Evolutionary conservation across 441 rosid genomes (phyloP).

Genomic region (Syzygium syzygioides): DNA sequence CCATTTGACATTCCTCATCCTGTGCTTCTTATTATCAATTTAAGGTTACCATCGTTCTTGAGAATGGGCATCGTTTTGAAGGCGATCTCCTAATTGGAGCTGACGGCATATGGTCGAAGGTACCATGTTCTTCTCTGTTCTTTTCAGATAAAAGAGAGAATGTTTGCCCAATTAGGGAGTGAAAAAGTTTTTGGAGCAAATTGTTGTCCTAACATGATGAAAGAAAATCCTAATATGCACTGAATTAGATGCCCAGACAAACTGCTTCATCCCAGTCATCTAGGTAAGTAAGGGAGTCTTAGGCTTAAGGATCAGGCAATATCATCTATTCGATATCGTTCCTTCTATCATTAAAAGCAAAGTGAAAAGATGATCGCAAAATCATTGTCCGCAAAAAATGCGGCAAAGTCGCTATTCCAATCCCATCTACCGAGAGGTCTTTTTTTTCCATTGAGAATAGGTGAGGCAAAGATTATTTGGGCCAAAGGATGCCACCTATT

Average conservation of each 20-base stretch:
- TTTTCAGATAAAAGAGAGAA: background rate
- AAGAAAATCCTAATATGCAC: background rate
- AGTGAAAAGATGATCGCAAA: background rate
- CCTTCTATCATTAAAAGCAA: background rate
- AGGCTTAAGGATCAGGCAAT: background rate
- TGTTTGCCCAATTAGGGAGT: background rate
- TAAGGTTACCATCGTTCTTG: conserved; percentile 73
- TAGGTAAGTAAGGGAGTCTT: background rate
- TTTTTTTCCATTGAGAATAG: conserved; percentile 22
- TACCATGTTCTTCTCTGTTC: conserved; percentile 10
- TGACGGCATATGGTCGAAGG: conserved; percentile 96
- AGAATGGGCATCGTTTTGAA: conserved; percentile 60
- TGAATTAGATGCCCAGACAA: background rate
- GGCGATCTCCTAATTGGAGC: conserved; percentile 95
- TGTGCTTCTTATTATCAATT: conserved; percentile 11
- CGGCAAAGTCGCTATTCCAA: background rate
- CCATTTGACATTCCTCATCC: conserved; percentile 1
- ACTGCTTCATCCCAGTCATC: background rate
- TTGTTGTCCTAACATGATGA: background rate
- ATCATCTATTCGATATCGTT: background rate
- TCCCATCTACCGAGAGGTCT: background rate
- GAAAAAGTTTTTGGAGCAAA: background rate
- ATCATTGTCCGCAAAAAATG: background rate
- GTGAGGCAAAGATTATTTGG: conserved; percentile 83
- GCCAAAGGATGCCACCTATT: conserved; percentile 58